phyloP scores from a whole-genome alignment of 495 filamentous ascomycete species.

The Aspergillus baeticus region DNA sequence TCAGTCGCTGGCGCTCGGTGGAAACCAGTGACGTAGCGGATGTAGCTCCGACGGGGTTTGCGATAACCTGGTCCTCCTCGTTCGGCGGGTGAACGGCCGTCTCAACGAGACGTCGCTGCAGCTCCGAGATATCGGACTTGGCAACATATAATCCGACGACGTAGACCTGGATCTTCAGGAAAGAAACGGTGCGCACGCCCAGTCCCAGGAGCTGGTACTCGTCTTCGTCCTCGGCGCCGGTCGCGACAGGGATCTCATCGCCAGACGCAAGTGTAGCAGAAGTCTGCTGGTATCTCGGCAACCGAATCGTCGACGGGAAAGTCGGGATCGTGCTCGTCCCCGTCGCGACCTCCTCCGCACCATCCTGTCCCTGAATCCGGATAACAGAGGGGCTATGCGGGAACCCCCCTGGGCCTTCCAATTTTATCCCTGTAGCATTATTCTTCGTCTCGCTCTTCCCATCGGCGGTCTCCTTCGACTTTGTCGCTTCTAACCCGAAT shows the following conservation, averaged over 20 bases:
- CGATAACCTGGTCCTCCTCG: conserved; percentile 43
- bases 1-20: conserved; percentile 70
- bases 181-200: conserved; percentile 84
- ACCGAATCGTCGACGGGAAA: conserved; percentile 71
- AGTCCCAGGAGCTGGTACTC: conserved; percentile 88
- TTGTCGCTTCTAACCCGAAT: conserved; percentile 31
- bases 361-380: conserved; percentile 51
- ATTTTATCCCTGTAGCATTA: conserved; percentile 21
- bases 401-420: conserved; percentile 44
- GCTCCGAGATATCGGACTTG: conserved; percentile 63
- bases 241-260: conserved; percentile 29
- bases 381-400: conserved; percentile 37
- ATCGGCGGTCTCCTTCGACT: background rate
- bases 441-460: background rate
- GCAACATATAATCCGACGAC: conserved; percentile 89
- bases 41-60: conserved; percentile 53
- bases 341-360: conserved; percentile 67
- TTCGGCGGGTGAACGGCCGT: conserved; percentile 42
- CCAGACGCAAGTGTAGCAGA: conserved; percentile 33
- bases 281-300: conserved; percentile 43
- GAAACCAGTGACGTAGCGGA: conserved; percentile 79
- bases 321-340: conserved; percentile 80
- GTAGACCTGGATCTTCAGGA: conserved; percentile 90
- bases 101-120: conserved; percentile 56
- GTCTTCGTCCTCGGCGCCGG: conserved; percentile 32